Conservation (phyloP, 2,329 filamentous ascomycete species). For the Canariomyces notabilis region DNA sequence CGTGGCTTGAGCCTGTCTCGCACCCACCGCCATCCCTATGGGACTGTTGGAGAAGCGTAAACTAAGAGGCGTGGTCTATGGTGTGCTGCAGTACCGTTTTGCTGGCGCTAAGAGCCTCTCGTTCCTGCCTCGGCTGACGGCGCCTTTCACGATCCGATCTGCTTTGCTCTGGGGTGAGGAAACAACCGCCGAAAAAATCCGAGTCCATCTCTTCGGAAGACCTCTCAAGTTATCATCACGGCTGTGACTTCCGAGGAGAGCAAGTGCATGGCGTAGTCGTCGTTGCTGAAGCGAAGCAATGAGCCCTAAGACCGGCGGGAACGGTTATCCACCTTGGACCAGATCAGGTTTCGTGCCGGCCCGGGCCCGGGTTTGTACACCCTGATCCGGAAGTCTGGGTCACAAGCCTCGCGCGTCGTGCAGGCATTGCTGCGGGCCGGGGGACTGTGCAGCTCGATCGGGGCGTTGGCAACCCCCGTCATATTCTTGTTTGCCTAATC, state of each 20-base stretch:
- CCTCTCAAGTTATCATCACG: neutral
- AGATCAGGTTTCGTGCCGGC: neutral
- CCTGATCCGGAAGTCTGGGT: conserved; percentile 17
- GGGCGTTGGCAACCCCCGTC: conserved; percentile 7
- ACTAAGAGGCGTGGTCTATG: no score
- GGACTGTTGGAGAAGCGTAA: no score
- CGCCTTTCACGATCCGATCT: no score
- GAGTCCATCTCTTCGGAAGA: neutral
- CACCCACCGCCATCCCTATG: no score
- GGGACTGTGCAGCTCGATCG: conserved; percentile 3
- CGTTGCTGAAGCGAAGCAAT: no score
- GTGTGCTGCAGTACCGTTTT: no score
- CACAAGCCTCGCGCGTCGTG: conserved; percentile 8
- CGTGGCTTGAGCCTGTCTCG: no score
- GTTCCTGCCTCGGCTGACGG: no score
- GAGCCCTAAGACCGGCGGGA: neutral
- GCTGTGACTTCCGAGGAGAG: conserved; percentile 5
- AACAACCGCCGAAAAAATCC: no score
- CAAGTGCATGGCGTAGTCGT: neutral
- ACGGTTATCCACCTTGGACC: neutral
- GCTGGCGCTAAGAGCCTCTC: no score
- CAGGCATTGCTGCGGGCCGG: conserved; percentile 6
- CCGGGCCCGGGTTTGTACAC: neutral
- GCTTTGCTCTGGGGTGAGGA: no score
- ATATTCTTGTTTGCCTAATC: conserved; percentile 6